phyloP scores from a whole-genome alignment of 2,329 filamentous ascomycete species.

The Penicillium palitans region DNA sequence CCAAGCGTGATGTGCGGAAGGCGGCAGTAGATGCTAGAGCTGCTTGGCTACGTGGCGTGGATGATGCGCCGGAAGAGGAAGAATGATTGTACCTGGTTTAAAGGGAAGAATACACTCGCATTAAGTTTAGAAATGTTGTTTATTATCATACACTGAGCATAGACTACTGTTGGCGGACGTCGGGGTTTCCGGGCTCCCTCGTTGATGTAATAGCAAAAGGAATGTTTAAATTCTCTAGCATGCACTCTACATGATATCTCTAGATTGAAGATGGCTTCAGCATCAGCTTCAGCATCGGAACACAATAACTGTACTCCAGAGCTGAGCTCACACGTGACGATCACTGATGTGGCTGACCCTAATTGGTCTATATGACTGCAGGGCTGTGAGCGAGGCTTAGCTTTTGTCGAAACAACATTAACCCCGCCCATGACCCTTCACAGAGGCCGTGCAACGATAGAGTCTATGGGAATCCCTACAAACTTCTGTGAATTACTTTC shows the following conservation, averaged over 20 bases:
- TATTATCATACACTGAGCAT: neutral
- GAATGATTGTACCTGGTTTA: slow-evolving; percentile 36
- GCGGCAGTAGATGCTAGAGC: slow-evolving; percentile 62
- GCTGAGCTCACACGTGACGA: neutral
- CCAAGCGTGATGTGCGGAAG: slow-evolving; percentile 61
- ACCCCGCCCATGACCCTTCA: neutral
- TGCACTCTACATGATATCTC: neutral
- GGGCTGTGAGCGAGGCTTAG: neutral
- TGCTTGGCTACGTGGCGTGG: slow-evolving; percentile 59
- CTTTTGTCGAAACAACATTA: neutral
- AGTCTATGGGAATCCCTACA: neutral
- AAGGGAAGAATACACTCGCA: neutral
- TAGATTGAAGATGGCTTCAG: neutral
- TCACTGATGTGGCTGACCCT: neutral
- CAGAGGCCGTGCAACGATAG: neutral
- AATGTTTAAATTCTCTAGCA: neutral
- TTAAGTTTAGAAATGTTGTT: neutral
- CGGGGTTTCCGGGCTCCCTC: neutral
- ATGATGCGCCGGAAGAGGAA: slow-evolving; percentile 60
- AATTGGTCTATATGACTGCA: neutral
- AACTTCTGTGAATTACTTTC: neutral
- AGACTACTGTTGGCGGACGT: neutral
- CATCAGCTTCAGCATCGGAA: neutral
- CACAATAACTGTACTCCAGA: neutral
- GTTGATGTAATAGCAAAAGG: neutral